Evolutionary conservation across 1,284 basidiomycete genomes (phyloP), one percentile per base, ranked within the genome.

Genomic region (Amylostereum chailletii): DNA sequence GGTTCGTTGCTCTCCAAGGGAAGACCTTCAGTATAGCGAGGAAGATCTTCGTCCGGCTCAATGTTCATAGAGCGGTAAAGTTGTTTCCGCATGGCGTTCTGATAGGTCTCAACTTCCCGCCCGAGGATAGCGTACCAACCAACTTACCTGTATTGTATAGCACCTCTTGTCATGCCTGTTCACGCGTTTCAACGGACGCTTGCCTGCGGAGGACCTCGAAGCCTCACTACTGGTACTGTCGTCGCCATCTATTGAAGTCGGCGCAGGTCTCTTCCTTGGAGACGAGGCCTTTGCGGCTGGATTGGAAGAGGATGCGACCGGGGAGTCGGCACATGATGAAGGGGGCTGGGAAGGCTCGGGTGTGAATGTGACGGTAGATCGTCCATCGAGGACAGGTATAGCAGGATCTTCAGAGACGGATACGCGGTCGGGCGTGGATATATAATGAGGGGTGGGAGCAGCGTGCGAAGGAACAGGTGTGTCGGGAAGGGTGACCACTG

Each of bases 11-110:
- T 54, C 2, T 64, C 64, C 2, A 81, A 56, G 1, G 64, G 54
- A 7, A 62, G 63, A 8, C 76, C 78, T 56, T 87, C 84, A 4
- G 60, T 56, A 57, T 83, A 76, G 47, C 74, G 77, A 0, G 84
- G 85, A 7, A 88, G 65, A 1, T 72, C 60, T 52, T 77, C 76
- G 55, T 80, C 80, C 34, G 62, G 70, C 5, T 73, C 69, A 4
- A 84, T 54, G 26, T 70, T 64, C 80, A 87, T 84, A 46, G 74
- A 62, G 34, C 67, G 71, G 45, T 81, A 60, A 26, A 86, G 65
- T 56, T 86, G 85, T 43, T 65, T 65, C 9, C 83, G 79, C 70
- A 87, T 79, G 0, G 84, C 84, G 56, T 82, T 76, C 85, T 87
- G 59, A 19, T 45, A 42, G 42, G 5, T 62, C 41, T 37, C 49